Conservation (phyloP, 257 asterid species). For the Cinchona pubescens region DNA sequence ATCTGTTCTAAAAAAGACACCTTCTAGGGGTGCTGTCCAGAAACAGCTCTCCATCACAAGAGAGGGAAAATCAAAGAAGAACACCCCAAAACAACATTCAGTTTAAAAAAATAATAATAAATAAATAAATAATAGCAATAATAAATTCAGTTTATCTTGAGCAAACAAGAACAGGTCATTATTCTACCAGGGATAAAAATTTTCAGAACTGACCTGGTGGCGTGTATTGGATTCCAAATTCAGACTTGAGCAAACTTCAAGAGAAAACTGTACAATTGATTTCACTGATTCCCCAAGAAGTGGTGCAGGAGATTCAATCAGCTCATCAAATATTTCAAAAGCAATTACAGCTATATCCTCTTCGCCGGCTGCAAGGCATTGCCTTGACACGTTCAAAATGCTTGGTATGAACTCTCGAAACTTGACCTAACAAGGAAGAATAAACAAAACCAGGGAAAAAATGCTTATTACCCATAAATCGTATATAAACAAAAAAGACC, state of each 20-base stretch:
- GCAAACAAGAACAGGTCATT: background rate
- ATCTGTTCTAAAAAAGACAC: background rate
- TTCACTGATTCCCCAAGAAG: conserved; percentile 96
- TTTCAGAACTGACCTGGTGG: conserved; percentile 67
- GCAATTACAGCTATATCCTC: conserved; percentile 95
- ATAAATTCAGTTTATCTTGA: background rate
- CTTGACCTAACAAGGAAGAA: conserved; percentile 53
- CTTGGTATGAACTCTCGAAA: conserved; percentile 96
- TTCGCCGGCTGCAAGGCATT: conserved; percentile 96
- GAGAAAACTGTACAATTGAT: conserved; percentile 92
- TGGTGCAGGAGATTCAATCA: conserved; percentile 98
- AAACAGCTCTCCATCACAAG: conserved; percentile 1
- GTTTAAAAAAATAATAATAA: too few relatives aligned
- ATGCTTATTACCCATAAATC: background rate
- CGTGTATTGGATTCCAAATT: conserved; percentile 81
- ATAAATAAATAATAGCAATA: too few relatives aligned
- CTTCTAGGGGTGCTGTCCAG: background rate
- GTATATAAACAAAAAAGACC: background rate
- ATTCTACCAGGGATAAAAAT: background rate
- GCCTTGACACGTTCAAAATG: conserved; percentile 89
- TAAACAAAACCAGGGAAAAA: background rate
- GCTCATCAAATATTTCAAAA: conserved; percentile 97
- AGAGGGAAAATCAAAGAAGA: background rate
- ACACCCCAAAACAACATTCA: background rate
- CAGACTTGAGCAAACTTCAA: conserved; percentile 88